Conservation (phyloP, 2,329 filamentous ascomycete genomes). For the Massarina eburnea region DNA sequence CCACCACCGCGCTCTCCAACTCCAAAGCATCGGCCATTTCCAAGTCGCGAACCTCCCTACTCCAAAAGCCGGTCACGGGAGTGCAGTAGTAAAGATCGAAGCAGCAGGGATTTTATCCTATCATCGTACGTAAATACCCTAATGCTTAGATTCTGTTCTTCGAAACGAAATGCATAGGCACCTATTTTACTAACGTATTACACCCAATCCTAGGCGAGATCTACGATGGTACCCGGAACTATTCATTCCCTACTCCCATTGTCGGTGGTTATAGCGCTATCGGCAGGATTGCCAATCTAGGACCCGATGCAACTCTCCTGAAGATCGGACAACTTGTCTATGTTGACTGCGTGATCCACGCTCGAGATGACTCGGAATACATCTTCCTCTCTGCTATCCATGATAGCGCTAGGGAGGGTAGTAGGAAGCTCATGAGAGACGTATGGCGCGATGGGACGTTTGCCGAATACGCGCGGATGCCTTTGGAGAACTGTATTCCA, state of each 20-base stretch:
- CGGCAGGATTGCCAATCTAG: conserved; percentile 39
- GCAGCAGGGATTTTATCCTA: too few species aligned
- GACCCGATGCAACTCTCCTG: conserved; percentile 40
- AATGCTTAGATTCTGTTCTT: too few species aligned
- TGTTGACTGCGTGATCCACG: conserved; percentile 39
- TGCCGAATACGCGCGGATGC: conserved; percentile 37
- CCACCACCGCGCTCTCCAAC: conserved; percentile 18
- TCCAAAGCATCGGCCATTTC: too few species aligned
- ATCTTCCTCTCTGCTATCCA: conserved; percentile 19
- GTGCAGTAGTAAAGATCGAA: conserved; percentile 45
- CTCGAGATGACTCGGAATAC: conserved; percentile 39
- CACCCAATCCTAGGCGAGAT: conserved; percentile 42
- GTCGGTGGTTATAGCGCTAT: conserved; percentile 38
- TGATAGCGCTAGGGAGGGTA: conserved; percentile 3
- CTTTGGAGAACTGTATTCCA: conserved; percentile 37
- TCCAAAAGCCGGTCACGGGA: conserved; percentile 38
- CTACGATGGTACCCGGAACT: conserved; percentile 41
- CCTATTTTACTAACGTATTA: conserved; percentile 45
- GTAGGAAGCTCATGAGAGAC: conserved; percentile 31
- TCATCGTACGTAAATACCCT: too few species aligned
- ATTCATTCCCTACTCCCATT: conserved; percentile 38
- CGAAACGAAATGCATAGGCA: too few species aligned
- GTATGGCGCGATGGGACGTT: conserved; percentile 41
- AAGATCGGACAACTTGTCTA: conserved; percentile 42
- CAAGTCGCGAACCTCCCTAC: conserved; percentile 35